Evolutionary conservation across 345 rosid genomes (phyloP), one percentile per base, ranked within the genome.

Genomic region (Syzygium aromaticum): DNA sequence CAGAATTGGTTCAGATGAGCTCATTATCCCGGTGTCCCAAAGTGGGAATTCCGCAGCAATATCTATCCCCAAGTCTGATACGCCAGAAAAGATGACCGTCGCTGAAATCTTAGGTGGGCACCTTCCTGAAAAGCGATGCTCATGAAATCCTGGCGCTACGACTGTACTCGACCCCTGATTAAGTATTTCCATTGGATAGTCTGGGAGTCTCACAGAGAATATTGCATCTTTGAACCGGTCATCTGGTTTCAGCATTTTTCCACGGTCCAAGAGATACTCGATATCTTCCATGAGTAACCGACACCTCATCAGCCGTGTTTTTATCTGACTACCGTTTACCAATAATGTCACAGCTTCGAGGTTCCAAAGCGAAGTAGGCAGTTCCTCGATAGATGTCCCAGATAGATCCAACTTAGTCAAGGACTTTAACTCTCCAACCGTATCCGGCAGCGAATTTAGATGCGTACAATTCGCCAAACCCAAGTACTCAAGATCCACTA

Each of bases 151-250:
- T 63, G 21, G 77, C 77, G 40, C 21, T 28, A 7, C 77, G 15
- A 17, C 0, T 63, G 4, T 28, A 1, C 40, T 28, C 3, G 5
- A 28, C 10, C 7, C 0, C 21, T 8, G 40, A 28, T 0, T n/a
- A 13, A 61, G 9, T n/a, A 59, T 0, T 0, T n/a, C 19, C 73
- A 1, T n/a, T 13, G 73, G 11, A 64, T 14, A 64, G 40, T 19
- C 77, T 28, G 40, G 77, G 77, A 64, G 40, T 6, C 16, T 8
- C 10, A 63, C 21, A 63, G 9, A 63, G 21, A 63, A 61, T 6
- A 43, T 43, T 43, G 46, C 46, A 5, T 1, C 7, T 6, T 5
- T 43, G 46, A 43, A 43, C 46, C 6, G 46, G 23, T 23, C 78
- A 67, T 30, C 78, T 30, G 22, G 78, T 30, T 67, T 23, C 23